These are phyloP conservation scores for Zychaea mexicana DNA, from an alignment of 371 early-diverging fungal species.

Conservation along the genomic window DNA sequence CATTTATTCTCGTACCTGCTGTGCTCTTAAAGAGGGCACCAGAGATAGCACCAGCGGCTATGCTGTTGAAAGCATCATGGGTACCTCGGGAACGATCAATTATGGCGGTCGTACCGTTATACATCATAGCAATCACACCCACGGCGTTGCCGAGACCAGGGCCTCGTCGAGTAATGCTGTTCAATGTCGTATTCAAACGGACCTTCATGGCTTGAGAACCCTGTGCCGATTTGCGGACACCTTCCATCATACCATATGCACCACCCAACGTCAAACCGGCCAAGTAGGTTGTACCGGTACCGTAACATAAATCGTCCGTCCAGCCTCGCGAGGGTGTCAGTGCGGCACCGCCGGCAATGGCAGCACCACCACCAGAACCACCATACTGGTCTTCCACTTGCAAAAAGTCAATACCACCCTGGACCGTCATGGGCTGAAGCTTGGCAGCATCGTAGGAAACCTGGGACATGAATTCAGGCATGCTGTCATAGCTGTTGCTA, in stretches of 20 bases:
- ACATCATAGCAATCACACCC: constrained; percentile 83
- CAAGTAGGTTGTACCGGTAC: constrained; percentile 82
- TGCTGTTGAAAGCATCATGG: constrained; percentile 67
- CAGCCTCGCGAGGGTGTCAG: constrained; percentile 78
- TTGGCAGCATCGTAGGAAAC: constrained; percentile 52
- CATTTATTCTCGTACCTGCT: constrained; percentile 38
- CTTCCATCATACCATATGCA: constrained; percentile 79
- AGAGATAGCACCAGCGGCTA: constrained; percentile 76
- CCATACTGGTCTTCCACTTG: constrained; percentile 52
- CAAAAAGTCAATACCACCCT: constrained; percentile 64
- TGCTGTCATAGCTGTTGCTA: constrained; percentile 50
- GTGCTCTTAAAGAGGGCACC: constrained; percentile 82
- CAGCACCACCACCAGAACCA: constrained; percentile 28
- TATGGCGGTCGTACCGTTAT: constrained; percentile 73
- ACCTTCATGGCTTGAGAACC: constrained; percentile 68
- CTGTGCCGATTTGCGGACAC: constrained; percentile 61
- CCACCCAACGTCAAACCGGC: constrained; percentile 82
- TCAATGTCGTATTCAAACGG: constrained; percentile 82
- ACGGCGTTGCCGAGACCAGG: constrained; percentile 86
- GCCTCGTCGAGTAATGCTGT: constrained; percentile 84
- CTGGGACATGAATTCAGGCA: constrained; percentile 58
- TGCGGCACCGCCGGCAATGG: constrained; percentile 33
- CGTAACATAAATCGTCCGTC: constrained; percentile 88
- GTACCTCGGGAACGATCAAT: constrained; percentile 66
- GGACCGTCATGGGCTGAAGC: constrained; percentile 61